Base-by-base conservation (phyloP, 2,329 filamentous ascomycete species). In the Alternaria ethzedia region DNA sequence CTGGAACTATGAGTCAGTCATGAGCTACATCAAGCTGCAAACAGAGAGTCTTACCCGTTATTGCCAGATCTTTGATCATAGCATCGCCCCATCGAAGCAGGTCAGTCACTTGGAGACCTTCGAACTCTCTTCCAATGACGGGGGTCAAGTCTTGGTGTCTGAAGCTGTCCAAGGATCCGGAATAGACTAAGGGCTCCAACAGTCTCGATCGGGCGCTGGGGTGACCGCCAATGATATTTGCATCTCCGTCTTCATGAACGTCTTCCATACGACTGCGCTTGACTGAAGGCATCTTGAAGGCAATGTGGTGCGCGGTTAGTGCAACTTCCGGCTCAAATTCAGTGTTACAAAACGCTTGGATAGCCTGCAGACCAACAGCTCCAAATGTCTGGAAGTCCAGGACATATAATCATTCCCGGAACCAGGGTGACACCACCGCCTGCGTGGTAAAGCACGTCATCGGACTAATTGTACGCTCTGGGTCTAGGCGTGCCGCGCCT, bases 1-100 rank as follows among this genome's bases (percentile, higher is more conserved):
- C 89, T 90, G 54, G 13, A 11, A 52, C 13, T 15, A 52, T 36
- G 21, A 21, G 28, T 57, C 44, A 47, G 58, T 26, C 36, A 23
- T 20, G 15, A 55, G 9, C 15, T 49, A 12, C 6, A 12, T 41
- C 15, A 10, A 15, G 11, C 13, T 44, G n/a, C 28, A 36, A 13
- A 54, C 15, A 17, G 9, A 17, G 32, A 21, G 41, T 52, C 62
- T 28, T 80, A 91, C 89, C 86, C 1, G 87, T 90, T 64, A 91
- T 88, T 36, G 80, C 81, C 25, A 83, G 68, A 65, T 83, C 82
- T 47, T 71, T 66, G 8, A 82, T 71, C 54, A 79, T 70, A 32
- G 78, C 75, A 58, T 82, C 79, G 12, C 78, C 73, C 65, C 69
- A 68, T 62, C 78, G 75, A 15, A 79, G 69, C 26, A 76, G 57